Base-by-base conservation (phyloP, 2,329 filamentous ascomycete genomes). In the Fusarium haematococcum region DNA sequence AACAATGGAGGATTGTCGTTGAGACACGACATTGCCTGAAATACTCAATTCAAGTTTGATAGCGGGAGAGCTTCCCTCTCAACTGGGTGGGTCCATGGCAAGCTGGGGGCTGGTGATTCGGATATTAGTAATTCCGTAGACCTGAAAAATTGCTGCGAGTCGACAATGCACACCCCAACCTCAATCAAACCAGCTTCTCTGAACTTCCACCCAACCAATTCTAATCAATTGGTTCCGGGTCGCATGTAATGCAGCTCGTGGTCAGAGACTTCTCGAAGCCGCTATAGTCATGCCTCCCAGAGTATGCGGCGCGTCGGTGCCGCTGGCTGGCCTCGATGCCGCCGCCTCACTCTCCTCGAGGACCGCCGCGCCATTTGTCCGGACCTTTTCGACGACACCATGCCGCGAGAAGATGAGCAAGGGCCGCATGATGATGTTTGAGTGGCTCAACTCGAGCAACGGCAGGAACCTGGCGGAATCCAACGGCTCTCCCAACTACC, bases 331-430 rank as follows among this genome's bases (percentile, higher is more conserved):
- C 64, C 73, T 80, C 74, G 79, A 82, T 65, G 77, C 77, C 43
- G 72, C 78, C 63, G 68, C 70, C 64, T 73, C 70, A n/a, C 52
- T 75, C 39, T 67, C 62, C 45, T 68, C 67, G n/a, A 60, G 66
- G 69, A 57, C 32, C 41, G 20, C 61, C 32, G 62, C 74, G 23
- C 63, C 75, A 14, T 77, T 80, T 35, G 61, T 67, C 63, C 81
- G 83, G 59, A 68, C 78, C 52, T 86, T 87, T 70, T 84, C 83
- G 63, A 82, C 84, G 48, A 86, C 85, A 25, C 76, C 81, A 61
- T 80, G 80, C 57, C 80, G 77, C 48, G 79, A 80, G 63, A 84
- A 85, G 78, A 83, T 81, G 77, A 82, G 80, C 63, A 79, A 79
- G 62, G 74, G 70, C 33, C 84, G 85, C 11, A 79, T 81, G 67